Conservation (phyloP, 2,329 filamentous ascomycete species). For the Epichloe glyceriae region DNA sequence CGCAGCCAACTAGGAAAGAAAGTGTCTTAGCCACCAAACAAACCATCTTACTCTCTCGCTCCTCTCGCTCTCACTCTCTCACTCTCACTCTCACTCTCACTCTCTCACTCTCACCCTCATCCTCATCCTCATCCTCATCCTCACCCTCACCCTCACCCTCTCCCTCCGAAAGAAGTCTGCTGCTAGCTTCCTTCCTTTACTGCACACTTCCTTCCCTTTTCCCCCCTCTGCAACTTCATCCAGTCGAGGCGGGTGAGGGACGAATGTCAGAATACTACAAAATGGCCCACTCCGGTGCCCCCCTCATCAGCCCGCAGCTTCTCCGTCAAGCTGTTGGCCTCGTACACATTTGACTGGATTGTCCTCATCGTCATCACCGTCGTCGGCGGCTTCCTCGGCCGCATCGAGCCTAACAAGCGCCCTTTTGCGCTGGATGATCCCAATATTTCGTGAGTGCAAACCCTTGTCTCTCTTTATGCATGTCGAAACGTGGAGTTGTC, state of each 20-base stretch:
- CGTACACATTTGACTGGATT: conserved; percentile 65
- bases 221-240: background rate
- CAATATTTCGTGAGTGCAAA: conserved; percentile 51
- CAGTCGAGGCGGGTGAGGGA: background rate
- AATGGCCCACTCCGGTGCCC: conserved; percentile 14
- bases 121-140: rapidly evolving
- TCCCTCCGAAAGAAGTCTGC: too few relatives aligned
- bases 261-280: conserved; percentile 17
- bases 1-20: too few relatives aligned
- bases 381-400: conserved; percentile 45
- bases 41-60: too few relatives aligned
- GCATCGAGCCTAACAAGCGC: conserved; percentile 49
- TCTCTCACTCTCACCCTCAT: too few relatives aligned
- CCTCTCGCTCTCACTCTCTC: too few relatives aligned
- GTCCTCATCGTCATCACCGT: conserved; percentile 47
- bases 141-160: too few relatives aligned
- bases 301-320: conserved; percentile 13
- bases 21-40: too few relatives aligned
- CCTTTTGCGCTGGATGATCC: conserved; percentile 61
- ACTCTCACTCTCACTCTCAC: too few relatives aligned
- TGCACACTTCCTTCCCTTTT: background rate
- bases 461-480: background rate
- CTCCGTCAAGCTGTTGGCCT: conserved; percentile 33
- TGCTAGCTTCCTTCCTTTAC: too few relatives aligned
- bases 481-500: too few relatives aligned